Percentiles rank a stretch among this genome's conserved stretches.
These are phyloP conservation scores for Metschnikowia corniflorae DNA, from an alignment of 805 yeast species.

Conservation along the genomic window DNA sequence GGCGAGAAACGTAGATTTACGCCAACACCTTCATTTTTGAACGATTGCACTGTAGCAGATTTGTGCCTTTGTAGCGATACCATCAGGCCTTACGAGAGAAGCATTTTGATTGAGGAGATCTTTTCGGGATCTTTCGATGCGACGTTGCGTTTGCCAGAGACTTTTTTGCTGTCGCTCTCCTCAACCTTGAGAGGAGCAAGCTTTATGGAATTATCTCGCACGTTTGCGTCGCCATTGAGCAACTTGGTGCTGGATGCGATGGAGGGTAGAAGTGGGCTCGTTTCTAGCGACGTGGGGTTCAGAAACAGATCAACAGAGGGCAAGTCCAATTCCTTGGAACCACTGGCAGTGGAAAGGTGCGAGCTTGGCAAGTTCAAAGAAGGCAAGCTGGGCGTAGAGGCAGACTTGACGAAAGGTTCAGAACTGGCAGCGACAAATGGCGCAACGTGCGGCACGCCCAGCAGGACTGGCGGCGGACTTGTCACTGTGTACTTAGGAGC, in stretches of 20 bases:
- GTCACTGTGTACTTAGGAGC: constrained; percentile 1
- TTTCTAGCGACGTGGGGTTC: constrained; percentile 5
- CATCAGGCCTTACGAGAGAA: constrained; percentile 14
- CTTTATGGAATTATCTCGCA: constrained; percentile 1
- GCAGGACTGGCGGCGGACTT: neutral
- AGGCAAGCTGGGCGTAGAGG: constrained; percentile 2
- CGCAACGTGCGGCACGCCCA: constrained; percentile 1
- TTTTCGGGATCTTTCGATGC: constrained; percentile 13
- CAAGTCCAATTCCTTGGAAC: neutral
- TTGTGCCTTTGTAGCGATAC: no score
- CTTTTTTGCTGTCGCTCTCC: neutral
- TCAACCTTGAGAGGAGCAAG: constrained; percentile 12
- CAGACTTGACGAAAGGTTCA: neutral
- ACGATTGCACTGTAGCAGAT: no score
- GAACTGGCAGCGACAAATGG: constrained; percentile 4
- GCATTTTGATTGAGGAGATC: constrained; percentile 16
- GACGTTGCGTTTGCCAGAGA: neutral
- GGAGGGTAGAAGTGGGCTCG: constrained; percentile 6
- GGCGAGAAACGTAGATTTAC: neutral
- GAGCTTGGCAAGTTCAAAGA: constrained; percentile 1
- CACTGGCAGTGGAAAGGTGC: neutral
- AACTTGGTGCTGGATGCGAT: neutral
- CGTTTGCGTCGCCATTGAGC: neutral
- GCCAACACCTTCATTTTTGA: no score
- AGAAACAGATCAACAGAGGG: constrained; percentile 2